Conservation (phyloP, 2,329 filamentous ascomycete species). For the Cryphonectria carpinicola region DNA sequence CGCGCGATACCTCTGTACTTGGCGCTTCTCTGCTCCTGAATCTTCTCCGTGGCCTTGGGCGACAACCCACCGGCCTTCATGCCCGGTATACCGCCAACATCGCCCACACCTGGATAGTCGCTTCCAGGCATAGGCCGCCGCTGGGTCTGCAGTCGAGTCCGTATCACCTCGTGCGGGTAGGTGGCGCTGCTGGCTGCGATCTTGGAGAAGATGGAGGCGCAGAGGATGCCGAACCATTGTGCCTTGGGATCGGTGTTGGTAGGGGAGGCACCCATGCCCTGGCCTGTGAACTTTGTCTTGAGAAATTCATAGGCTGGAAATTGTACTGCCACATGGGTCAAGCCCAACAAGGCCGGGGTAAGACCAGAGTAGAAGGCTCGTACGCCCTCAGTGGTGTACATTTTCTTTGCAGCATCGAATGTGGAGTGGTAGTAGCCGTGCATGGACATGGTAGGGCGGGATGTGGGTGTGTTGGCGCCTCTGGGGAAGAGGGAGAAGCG, state of each 20-base stretch:
- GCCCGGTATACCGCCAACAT: constrained; percentile 50
- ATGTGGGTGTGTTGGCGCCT: constrained; percentile 57
- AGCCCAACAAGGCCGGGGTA: constrained; percentile 85
- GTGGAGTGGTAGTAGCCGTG: constrained; percentile 88
- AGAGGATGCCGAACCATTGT: constrained; percentile 83
- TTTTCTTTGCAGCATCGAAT: constrained; percentile 89
- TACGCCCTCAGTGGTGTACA: constrained; percentile 90
- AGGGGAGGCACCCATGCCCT: constrained; percentile 77
- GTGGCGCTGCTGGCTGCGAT: constrained; percentile 92
- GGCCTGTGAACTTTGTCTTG: constrained; percentile 87
- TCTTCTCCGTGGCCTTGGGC: constrained; percentile 34
- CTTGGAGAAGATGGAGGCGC: constrained; percentile 91
- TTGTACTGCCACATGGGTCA: constrained; percentile 95
- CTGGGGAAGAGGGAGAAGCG: constrained; percentile 52
- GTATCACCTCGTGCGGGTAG: constrained; percentile 95
- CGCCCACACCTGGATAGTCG: constrained; percentile 50
- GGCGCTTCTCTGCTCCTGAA: constrained; percentile 40
- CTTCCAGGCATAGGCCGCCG: constrained; percentile 68
- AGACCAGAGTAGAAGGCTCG: constrained; percentile 94
- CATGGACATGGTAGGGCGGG: constrained; percentile 55
- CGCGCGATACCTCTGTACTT: constrained; percentile 79
- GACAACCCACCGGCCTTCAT: constrained; percentile 36
- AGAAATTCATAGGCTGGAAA: constrained; percentile 96
- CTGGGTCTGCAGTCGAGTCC: constrained; percentile 92
- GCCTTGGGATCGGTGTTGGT: constrained; percentile 56